Evolutionary conservation across 2,329 filamentous ascomycete species (phyloP).

Genomic region (Aspergillus fischeri): DNA sequence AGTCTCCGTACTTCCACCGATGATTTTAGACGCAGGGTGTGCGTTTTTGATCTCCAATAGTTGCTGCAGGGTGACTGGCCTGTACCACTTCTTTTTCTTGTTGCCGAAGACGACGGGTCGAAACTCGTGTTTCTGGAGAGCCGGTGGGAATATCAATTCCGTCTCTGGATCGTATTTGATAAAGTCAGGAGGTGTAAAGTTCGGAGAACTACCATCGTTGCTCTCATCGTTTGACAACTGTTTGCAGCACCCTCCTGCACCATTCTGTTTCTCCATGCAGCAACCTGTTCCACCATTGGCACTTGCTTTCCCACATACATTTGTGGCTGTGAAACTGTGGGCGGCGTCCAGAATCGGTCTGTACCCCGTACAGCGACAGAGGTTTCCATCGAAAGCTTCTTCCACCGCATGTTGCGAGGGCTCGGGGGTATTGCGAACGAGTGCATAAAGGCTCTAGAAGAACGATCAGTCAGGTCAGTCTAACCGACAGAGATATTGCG

Average conservation of each 20-base stretch:
- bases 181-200: conserved; percentile 82
- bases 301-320: conserved; percentile 54
- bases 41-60: conserved; percentile 85
- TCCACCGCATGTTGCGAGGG: conserved; percentile 82
- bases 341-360: conserved; percentile 90
- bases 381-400: conserved; percentile 94
- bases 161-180: conserved; percentile 93
- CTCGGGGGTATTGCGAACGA: conserved; percentile 75
- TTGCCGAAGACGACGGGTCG: conserved; percentile 85
- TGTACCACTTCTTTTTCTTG: conserved; percentile 89
- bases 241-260: conserved; percentile 66
- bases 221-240: conserved; percentile 43
- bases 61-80: conserved; percentile 81
- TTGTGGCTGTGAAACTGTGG: conserved; percentile 66
- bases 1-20: conserved; percentile 93
- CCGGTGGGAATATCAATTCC: conserved; percentile 89
- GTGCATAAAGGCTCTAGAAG: conserved; percentile 75
- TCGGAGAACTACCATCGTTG: conserved; percentile 40
- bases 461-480: conserved; percentile 4
- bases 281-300: conserved; percentile 62
- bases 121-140: conserved; percentile 76
- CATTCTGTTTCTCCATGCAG: conserved; percentile 65
- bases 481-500: too few relatives aligned
- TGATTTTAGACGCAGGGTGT: conserved; percentile 84
- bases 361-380: conserved; percentile 95